Evolutionary conservation across 352 stramenopile species (phyloP), one percentile per base, ranked within the genome.

Genomic region (Phytophthora europaea): DNA sequence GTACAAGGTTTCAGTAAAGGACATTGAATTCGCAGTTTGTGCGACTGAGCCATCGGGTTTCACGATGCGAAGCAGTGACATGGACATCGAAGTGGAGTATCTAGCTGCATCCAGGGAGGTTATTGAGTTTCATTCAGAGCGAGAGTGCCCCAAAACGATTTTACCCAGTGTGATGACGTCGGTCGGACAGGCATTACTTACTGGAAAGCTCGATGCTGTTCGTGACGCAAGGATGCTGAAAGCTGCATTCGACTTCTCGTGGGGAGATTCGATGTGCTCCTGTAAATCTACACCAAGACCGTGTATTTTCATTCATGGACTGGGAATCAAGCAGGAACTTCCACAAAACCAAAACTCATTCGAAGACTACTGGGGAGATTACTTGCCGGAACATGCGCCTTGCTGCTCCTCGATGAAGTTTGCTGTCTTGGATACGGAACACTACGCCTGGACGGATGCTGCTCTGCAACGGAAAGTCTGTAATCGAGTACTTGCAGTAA

Each of bases 221-320:
- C 5, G 16, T 12, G 23, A 36, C 51, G 5, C 31, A 60, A 50
- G 62, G 2, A 54, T 54, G n/a, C 23, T 75, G 12, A 15, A 72
- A 55, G 38, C 47, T 47, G 61, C 31, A 18, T 51, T 75, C 18
- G 62, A 61, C 34, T 75, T 75, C 33, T 71, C 68, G 9, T 47
- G 63, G 33, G 38, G 31, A 18, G 26, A 65, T 31, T 68, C 50
- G 15, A 23, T 18, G 43, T 81, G 75, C 16, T 40, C 43, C 20
- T 81, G 75, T 43, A 69, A 69, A 10, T 71, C 63, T 2, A 67
- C 45, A 10, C 58, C 22, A n/a, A 63, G 75, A 4, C 72, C 79
- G 38, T 84, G 78, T 36, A 36, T 84, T 10, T 80, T 84, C 67
- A 59, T 82, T 22, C 75, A 84, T 15, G 74, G 74, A 8, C 10